Conservation (phyloP, 768 basidiomycete species). For the Pilatotrama ljubarskyi region DNA sequence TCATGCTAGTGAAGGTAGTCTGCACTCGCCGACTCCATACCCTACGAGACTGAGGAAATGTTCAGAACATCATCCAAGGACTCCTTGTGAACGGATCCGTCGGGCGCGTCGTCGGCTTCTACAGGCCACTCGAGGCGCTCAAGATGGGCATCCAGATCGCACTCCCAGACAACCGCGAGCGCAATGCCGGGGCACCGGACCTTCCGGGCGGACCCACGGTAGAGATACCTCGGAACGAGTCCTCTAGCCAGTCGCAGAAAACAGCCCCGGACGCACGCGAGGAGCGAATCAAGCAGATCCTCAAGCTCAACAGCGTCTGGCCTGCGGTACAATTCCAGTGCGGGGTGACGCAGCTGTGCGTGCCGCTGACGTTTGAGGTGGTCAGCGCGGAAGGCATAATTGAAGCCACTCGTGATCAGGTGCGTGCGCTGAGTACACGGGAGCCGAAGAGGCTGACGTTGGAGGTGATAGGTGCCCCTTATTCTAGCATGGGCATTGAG, state of each 20-base stretch:
- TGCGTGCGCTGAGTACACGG: constrained; percentile 25
- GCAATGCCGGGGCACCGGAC: background rate
- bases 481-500: constrained; percentile 87
- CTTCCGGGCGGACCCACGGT: background rate
- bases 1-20: constrained; percentile 74
- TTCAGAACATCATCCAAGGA: constrained; percentile 69
- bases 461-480: constrained; percentile 45
- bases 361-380: constrained; percentile 63
- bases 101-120: constrained; percentile 38
- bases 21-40: background rate
- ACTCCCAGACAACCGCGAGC: constrained; percentile 9
- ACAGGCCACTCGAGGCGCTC: constrained; percentile 39
- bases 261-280: constrained; percentile 8
- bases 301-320: constrained; percentile 38
- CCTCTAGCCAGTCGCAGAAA: background rate
- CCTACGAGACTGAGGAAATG: background rate
- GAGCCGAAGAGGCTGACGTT: background rate
- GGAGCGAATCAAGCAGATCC: constrained; percentile 21
- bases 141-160: constrained; percentile 37
- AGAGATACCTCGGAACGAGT: background rate
- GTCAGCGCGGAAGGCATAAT: constrained; percentile 56
- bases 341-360: constrained; percentile 46
- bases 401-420: constrained; percentile 64
- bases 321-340: constrained; percentile 62
- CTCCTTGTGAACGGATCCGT: constrained; percentile 70